phyloP scores from a whole-genome alignment of 768 basidiomycete species.

The Exsudoporus frostii region DNA sequence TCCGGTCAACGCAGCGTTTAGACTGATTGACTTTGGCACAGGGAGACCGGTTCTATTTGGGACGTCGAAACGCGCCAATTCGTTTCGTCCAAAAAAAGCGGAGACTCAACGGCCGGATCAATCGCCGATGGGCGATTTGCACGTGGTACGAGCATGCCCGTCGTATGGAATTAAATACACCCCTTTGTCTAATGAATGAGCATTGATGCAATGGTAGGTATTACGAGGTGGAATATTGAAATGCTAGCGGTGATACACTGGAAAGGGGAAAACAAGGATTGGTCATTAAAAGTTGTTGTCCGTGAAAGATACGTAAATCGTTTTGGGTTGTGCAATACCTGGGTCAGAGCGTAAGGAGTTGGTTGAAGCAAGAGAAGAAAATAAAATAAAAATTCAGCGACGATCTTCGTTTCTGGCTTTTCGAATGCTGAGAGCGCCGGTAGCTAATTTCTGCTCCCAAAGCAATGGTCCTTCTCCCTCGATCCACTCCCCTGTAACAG shows the following conservation, averaged over 20 bases:
- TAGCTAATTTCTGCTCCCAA: constrained; percentile 59
- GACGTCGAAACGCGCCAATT: constrained; percentile 23
- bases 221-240: constrained; percentile 21
- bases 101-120: constrained; percentile 18
- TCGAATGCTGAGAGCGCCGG: constrained; percentile 36
- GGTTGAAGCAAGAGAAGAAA: neutral
- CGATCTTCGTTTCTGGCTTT: constrained; percentile 39
- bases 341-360: constrained; percentile 9
- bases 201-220: constrained; percentile 20
- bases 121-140: constrained; percentile 9
- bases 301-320: constrained; percentile 26
- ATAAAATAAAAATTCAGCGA: constrained; percentile 23
- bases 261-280: neutral
- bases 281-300: constrained; percentile 20
- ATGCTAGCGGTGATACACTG: constrained; percentile 23
- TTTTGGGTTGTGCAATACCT: constrained; percentile 13
- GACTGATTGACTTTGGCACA: constrained; percentile 22
- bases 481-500: constrained; percentile 61
- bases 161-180: constrained; percentile 15
- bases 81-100: constrained; percentile 7
- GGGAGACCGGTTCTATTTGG: constrained; percentile 10
- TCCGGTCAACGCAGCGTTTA: constrained; percentile 22
- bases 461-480: constrained; percentile 57
- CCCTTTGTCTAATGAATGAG: constrained; percentile 15
- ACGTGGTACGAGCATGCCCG: constrained; percentile 7